Percentiles rank a stretch among this genome's conserved stretches.
These are phyloP conservation scores for Orbilia ellipsospora DNA, from an alignment of 2,329 filamentous ascomycete species.

Conservation along the genomic window DNA sequence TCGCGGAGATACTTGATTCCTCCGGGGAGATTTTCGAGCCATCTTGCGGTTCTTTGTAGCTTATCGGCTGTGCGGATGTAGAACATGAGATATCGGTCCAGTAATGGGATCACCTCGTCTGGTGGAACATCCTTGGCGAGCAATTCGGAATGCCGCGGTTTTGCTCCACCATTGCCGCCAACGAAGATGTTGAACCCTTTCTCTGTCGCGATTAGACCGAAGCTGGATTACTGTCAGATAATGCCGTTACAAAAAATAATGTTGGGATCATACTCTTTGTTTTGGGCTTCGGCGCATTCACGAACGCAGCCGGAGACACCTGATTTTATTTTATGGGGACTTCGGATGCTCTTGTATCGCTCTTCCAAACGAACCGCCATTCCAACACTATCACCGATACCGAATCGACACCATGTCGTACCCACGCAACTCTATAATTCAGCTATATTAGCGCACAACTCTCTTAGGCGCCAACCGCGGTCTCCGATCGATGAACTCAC, in stretches of 20 bases:
- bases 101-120: slow-evolving; percentile 81
- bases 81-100: slow-evolving; percentile 91
- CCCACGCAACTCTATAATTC: slow-evolving; percentile 77
- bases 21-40: slow-evolving; percentile 85
- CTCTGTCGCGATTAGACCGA: slow-evolving; percentile 89
- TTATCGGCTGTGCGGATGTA: slow-evolving; percentile 94
- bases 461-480: slow-evolving; percentile 8
- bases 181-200: slow-evolving; percentile 96
- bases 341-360: slow-evolving; percentile 89
- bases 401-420: slow-evolving; percentile 89
- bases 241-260: background rate
- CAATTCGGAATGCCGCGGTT: slow-evolving; percentile 82
- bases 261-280: slow-evolving; percentile 75
- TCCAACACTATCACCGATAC: slow-evolving; percentile 88
- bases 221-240: slow-evolving; percentile 63
- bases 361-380: slow-evolving; percentile 90
- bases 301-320: slow-evolving; percentile 91
- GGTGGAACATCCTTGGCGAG: slow-evolving; percentile 87
- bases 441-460: background rate
- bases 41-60: slow-evolving; percentile 86
- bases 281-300: slow-evolving; percentile 91
- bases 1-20: slow-evolving; percentile 84
- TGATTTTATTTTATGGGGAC: slow-evolving; percentile 90
- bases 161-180: slow-evolving; percentile 87
- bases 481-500: slow-evolving; percentile 46